A percentile compares a stretch with the other conserved stretches of the same genome.
Evolutionary conservation across 2,329 filamentous ascomycete genomes (phyloP).

Genomic region (Emergomyces orientalis): DNA sequence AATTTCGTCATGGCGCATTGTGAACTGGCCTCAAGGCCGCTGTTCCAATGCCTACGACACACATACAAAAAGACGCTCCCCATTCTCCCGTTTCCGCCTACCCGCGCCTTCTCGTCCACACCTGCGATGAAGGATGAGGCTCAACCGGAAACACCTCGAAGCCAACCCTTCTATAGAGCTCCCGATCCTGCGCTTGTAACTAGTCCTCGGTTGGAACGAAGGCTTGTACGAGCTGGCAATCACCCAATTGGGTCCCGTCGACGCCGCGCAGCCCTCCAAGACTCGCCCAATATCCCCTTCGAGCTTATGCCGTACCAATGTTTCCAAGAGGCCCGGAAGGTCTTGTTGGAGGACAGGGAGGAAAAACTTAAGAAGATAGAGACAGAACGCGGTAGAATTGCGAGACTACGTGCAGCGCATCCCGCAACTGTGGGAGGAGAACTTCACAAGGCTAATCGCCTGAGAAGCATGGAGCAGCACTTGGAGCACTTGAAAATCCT

Average conservation of each 20-base stretch:
- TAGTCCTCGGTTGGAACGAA: conserved; percentile 54
- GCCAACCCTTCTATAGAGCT: conserved; percentile 34
- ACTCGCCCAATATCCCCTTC: conserved; percentile 64
- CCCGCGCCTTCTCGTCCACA: conserved; percentile 43
- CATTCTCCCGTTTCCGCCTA: conserved; percentile 28
- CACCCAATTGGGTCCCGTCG: conserved; percentile 74
- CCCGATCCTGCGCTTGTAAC: conserved; percentile 60
- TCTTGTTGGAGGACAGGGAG: conserved; percentile 68
- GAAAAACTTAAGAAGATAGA: conserved; percentile 70
- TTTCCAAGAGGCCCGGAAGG: conserved; percentile 87
- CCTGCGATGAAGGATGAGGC: conserved; percentile 35
- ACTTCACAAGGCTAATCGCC: conserved; percentile 53
- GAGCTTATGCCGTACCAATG: conserved; percentile 94
- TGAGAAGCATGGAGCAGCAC: conserved; percentile 61
- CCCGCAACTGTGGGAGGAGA: conserved; percentile 54
- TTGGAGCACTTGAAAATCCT: conserved; percentile 75
- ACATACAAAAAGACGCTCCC: conserved; percentile 27
- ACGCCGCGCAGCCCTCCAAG: conserved; percentile 63
- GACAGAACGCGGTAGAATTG: conserved; percentile 58
- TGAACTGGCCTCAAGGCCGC: conserved; percentile 35
- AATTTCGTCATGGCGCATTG: conserved; percentile 32
- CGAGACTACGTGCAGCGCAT: conserved; percentile 50
- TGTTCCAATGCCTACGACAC: conserved; percentile 35
- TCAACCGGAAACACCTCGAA: conserved; percentile 32
- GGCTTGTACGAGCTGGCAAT: conserved; percentile 57